Evolutionary conservation across 805 yeast species (phyloP).

Genomic region (Zygoascus ofunaensis): DNA sequence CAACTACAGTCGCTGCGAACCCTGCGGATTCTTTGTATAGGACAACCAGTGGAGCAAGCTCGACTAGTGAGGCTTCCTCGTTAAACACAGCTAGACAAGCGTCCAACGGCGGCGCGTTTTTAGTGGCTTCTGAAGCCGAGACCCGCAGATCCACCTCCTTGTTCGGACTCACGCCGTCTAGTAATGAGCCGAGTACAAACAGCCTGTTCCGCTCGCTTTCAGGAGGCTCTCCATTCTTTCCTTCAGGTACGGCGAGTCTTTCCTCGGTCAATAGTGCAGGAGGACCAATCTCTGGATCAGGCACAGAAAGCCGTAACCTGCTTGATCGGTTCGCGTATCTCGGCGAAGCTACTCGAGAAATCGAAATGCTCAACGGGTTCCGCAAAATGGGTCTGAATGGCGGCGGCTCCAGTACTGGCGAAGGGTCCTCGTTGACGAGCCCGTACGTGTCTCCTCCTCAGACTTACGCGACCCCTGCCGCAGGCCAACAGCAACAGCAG

Average conservation of each 20-base stretch:
- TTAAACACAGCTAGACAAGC: not conserved
- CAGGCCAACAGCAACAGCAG: not conserved
- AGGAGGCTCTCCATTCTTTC: not conserved
- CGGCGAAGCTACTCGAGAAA: constrained; percentile 28
- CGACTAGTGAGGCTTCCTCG: not conserved
- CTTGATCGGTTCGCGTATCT: constrained; percentile 19
- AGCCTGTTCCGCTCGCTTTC: not conserved
- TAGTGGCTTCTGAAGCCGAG: not conserved
- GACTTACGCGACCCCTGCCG: constrained; percentile 7
- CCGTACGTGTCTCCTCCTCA: constrained; percentile 14
- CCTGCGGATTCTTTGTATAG: not conserved
- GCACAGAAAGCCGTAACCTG: not conserved
- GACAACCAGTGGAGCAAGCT: not conserved
- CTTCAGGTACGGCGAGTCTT: not conserved
- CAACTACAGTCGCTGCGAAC: not conserved
- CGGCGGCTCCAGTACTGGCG: not conserved
- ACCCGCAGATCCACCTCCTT: not conserved
- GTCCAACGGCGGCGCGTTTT: not conserved
- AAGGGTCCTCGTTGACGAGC: constrained; percentile 1
- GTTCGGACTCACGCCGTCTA: not conserved
- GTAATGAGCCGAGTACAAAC: not conserved
- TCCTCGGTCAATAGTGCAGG: no score
- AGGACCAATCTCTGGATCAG: not conserved
- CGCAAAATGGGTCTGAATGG: constrained; percentile 3
- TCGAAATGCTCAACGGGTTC: constrained; percentile 20